These are phyloP conservation scores for Pestalotiopsis sp. DNA, from an alignment of 2,329 filamentous ascomycete genomes.

Conservation along the genomic window DNA sequence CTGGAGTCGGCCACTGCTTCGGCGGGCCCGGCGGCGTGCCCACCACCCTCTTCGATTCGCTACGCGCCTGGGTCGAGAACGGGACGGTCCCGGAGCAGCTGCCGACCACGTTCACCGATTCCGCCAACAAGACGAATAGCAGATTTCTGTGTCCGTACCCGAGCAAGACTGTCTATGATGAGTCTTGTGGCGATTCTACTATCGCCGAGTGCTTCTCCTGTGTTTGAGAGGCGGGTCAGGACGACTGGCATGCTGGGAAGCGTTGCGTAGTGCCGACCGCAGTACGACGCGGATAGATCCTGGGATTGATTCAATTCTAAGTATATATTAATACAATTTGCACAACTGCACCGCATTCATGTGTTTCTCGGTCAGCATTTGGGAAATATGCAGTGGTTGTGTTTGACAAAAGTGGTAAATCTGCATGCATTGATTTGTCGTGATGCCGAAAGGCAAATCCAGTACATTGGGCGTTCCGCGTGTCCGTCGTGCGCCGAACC, in stretches of 20 bases:
- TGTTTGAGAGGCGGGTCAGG: too few relatives aligned
- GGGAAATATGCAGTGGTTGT: neutral
- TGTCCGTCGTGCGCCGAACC: too few relatives aligned
- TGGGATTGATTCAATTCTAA: neutral
- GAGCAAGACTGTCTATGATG: neutral
- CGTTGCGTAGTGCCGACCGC: too few relatives aligned
- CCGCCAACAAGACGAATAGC: neutral
- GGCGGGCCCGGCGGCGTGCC: constrained; percentile 1
- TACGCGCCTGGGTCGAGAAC: constrained; percentile 7
- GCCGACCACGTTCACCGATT: neutral
- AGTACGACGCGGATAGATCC: neutral
- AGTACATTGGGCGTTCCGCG: too few relatives aligned
- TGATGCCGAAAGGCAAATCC: too few relatives aligned
- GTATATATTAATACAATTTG: neutral
- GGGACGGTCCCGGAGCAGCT: neutral
- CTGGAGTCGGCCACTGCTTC: neutral
- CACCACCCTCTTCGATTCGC: neutral
- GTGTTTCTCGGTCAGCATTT: neutral
- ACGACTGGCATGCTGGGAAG: neutral
- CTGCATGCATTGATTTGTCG: too few relatives aligned
- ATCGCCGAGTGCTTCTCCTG: neutral
- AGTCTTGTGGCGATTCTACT: neutral
- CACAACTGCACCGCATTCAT: neutral
- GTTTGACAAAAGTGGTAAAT: too few relatives aligned
- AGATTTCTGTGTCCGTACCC: constrained; percentile 1